phyloP scores from a whole-genome alignment of 1,139 yeast species.

The Pichia sp. region DNA sequence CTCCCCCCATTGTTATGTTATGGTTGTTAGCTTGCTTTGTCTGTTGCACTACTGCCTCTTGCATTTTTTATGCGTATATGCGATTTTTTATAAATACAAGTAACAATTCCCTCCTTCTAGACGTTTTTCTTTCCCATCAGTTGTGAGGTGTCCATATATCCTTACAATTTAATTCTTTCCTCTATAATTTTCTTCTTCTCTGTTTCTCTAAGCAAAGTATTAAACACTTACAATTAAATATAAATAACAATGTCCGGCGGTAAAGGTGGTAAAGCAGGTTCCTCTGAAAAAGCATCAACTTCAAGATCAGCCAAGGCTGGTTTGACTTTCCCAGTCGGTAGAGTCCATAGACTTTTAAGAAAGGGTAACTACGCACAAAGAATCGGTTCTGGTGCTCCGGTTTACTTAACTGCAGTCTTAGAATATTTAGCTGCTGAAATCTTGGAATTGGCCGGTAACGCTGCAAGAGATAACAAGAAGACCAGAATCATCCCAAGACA shows the following conservation, averaged over 20 bases:
- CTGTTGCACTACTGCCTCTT: neutral
- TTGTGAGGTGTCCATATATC: no score
- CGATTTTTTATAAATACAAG: neutral
- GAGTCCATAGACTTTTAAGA: slow-evolving; percentile 96
- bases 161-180: neutral
- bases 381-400: slow-evolving; percentile 99
- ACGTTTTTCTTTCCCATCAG: neutral
- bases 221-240: slow-evolving; percentile 11
- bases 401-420: slow-evolving; percentile 91
- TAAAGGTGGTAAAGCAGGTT: slow-evolving; percentile 96
- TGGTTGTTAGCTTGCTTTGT: neutral
- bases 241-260: slow-evolving; percentile 82
- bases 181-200: neutral
- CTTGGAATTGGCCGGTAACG: slow-evolving; percentile 97
- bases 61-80: neutral
- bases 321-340: slow-evolving; percentile 98
- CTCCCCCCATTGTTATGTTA: neutral
- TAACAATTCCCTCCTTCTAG: neutral
- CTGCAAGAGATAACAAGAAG: slow-evolving; percentile 96
- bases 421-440: slow-evolving; percentile 98
- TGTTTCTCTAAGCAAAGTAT: neutral
- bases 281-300: slow-evolving; percentile 89
- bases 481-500: slow-evolving; percentile 99
- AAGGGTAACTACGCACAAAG: slow-evolving; percentile 99
- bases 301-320: slow-evolving; percentile 99